phyloP scores from a whole-genome alignment of 2,329 filamentous ascomycete species.

The Sclerotinia subarctica region DNA sequence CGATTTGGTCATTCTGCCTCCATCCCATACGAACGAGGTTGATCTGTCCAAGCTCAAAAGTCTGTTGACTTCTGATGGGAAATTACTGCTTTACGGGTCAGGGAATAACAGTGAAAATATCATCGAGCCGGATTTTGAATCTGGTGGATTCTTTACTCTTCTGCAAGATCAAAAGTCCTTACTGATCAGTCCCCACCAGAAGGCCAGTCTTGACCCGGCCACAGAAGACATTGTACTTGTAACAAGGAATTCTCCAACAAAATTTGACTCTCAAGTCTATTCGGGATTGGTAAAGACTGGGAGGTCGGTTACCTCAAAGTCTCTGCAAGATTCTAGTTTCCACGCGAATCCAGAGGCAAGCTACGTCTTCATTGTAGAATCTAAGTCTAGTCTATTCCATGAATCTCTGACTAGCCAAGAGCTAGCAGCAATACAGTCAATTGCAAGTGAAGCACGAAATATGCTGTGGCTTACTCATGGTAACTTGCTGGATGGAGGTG shows the following conservation, averaged over 20 bases:
- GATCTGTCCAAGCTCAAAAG: not conserved
- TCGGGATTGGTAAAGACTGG: not conserved
- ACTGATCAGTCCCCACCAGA: not conserved
- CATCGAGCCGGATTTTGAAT: not conserved
- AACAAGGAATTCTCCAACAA: not conserved
- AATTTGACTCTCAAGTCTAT: not conserved
- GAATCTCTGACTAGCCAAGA: constrained; percentile 6
- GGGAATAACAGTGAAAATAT: not conserved
- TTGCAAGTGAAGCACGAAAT: not conserved
- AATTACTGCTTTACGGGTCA: not conserved
- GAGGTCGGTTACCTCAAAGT: not conserved
- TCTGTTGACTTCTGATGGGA: not conserved
- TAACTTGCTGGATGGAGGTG: constrained; percentile 3
- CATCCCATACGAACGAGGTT: not conserved
- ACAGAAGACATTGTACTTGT: constrained; percentile 5
- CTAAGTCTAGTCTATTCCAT: not conserved
- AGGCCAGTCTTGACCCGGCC: no score
- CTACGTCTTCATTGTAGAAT: constrained; percentile 12
- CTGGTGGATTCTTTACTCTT: not conserved
- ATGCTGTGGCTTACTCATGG: constrained; percentile 22
- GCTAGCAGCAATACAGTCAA: constrained; percentile 3
- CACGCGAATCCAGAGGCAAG: not conserved
- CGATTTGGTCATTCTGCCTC: constrained; percentile 3
- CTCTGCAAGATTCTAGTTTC: not conserved
- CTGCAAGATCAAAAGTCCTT: not conserved